Percentiles rank a stretch among this genome's conserved stretches.
phyloP scores from a whole-genome alignment of 192 early-diverging fungal genomes.

The Backusella liffmaniae region DNA sequence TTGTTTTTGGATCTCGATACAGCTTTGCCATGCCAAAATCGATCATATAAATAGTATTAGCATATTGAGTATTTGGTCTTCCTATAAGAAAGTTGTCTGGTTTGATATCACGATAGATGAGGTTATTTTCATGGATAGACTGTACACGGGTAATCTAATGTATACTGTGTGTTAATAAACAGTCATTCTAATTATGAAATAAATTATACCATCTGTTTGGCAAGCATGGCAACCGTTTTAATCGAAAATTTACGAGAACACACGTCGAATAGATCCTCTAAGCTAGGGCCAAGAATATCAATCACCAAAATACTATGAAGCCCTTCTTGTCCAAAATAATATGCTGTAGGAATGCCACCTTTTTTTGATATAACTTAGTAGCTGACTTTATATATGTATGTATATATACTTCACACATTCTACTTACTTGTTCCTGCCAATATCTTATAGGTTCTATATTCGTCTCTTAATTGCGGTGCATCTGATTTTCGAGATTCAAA shows the following conservation, averaged over 20 bases:
- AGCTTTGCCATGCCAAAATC: conserved; percentile 99
- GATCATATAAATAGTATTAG: conserved; percentile 80
- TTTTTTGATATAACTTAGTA: neutral
- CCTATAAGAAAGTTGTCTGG: conserved; percentile 98
- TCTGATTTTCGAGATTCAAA: conserved; percentile 96
- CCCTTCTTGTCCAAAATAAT: conserved; percentile 97
- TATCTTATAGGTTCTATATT: conserved; percentile 95
- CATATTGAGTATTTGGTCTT: conserved; percentile 56
- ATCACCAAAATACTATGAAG: conserved; percentile 93
- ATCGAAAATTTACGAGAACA: conserved; percentile 87
- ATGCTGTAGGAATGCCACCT: conserved; percentile 88
- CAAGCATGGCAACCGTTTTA: conserved; percentile 94
- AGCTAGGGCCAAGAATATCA: conserved; percentile 89
- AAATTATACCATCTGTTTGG: conserved; percentile 85
- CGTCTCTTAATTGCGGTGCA: conserved; percentile 95
- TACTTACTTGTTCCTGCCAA: conserved; percentile 65
- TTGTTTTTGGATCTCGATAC: conserved; percentile 94
- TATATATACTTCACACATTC: neutral
- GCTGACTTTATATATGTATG: neutral
- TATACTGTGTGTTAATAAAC: neutral
- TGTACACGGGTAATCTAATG: conserved; percentile 73
- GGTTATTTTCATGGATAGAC: conserved; percentile 88
- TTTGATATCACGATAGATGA: conserved; percentile 98
- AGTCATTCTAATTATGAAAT: neutral
- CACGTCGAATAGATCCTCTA: conserved; percentile 97